Evolutionary conservation across 2,329 filamentous ascomycete genomes (phyloP), one percentile per base, ranked within the genome.

Genomic region (Xylariaceae sp.): DNA sequence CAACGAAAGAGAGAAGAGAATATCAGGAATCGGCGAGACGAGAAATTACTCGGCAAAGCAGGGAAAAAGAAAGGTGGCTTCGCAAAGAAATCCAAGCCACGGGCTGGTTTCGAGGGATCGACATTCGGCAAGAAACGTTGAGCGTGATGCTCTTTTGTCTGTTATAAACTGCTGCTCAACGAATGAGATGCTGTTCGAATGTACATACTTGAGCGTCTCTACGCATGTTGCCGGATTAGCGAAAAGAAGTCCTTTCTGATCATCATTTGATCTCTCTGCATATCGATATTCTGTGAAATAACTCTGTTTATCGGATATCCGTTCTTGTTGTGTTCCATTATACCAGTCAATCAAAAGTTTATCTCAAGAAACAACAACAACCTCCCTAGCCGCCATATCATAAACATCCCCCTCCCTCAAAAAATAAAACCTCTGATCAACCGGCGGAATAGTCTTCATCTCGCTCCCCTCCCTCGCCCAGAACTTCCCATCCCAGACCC

Each of bases 1-100:
- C 89, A 92, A 65, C 83, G 83, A 69, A 95, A 95, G 76, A 80
- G 86, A 54, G 87, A 90, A 64, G 86, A 88, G 43, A 92, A 92
- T 66, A 73, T 92, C 56, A 76, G 77, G 61, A 86, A 87, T 71
- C 78, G 87, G 57, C 80, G 80, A 59, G 89, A 94, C 44, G 86
- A 88, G 57, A 91, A 90, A 73, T 54, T 75, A 47, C 63, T 74
- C 45, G 80, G 81, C 47, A 77, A 76, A 57, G 78, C 76, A 48
- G 78, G 76, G 32, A 84, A 81, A 68, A 82, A 81, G 53, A 72
- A 70, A 58, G 72, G 68, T 63, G 58, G 56, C n/a, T 27, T 27
- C 7, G 60, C 61, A 36, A 66, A 62, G 45, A 71, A 73, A 65
- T 69, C 71, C 58, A 78, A 77, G 64, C 70, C 72, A 54, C 50